Evolutionary conservation across 2,329 filamentous ascomycete genomes (phyloP).

Genomic region (Coleophoma eucalyptorum): DNA sequence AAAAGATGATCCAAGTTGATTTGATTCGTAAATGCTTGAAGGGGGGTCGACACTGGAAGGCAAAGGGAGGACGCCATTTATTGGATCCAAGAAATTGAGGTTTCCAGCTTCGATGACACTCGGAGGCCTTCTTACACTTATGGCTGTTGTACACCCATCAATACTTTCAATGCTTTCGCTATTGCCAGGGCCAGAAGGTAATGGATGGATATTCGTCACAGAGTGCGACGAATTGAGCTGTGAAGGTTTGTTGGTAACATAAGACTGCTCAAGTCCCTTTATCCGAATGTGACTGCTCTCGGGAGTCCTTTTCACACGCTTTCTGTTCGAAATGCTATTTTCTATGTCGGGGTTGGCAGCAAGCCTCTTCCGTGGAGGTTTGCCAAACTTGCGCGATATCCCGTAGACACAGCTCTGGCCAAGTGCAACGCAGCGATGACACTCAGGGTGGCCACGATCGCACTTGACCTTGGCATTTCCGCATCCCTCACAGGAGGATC

Average conservation of each 20-base stretch:
- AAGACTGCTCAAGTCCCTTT: neutral
- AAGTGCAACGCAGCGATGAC: constrained; percentile 21
- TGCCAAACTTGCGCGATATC: constrained; percentile 18
- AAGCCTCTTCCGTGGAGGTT: constrained; percentile 17
- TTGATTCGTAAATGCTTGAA: constrained; percentile 1
- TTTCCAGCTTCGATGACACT: constrained; percentile 3
- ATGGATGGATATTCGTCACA: no score
- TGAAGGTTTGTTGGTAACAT: neutral
- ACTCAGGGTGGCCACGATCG: constrained; percentile 22
- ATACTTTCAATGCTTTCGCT: no score
- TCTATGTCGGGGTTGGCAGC: neutral
- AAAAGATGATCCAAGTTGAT: constrained; percentile 3
- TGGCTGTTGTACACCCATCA: neutral
- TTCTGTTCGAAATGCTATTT: neutral
- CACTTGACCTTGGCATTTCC: constrained; percentile 27
- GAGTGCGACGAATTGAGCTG: no score
- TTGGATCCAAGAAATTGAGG: constrained; percentile 1
- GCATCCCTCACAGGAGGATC: constrained; percentile 25
- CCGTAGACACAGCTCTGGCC: constrained; percentile 20
- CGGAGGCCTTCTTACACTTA: neutral
- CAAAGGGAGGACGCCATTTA: neutral
- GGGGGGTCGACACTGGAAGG: constrained; percentile 1
- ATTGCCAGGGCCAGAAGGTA: no score
- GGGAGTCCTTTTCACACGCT: constrained; percentile 1
- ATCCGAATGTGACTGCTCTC: constrained; percentile 3